A percentile compares a stretch with the other conserved stretches of the same genome.
Conservation (phyloP, 768 basidiomycete species). For the Xerocomus potaroensis region DNA sequence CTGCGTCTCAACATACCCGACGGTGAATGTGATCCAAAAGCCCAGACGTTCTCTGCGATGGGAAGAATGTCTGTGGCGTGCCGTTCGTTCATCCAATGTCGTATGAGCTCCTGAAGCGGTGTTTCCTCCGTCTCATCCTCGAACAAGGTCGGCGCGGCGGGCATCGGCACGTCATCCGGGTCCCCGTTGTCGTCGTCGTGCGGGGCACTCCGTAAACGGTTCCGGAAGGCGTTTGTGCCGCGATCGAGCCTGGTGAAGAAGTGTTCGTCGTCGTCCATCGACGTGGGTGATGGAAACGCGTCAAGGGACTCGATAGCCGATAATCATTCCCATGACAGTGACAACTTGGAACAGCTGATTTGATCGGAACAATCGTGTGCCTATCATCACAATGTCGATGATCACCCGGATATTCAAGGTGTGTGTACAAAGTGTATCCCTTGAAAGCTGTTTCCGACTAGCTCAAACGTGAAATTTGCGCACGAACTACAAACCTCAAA, state of each 20-base stretch:
- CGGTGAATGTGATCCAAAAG: constrained; percentile 74
- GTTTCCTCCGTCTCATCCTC: constrained; percentile 45
- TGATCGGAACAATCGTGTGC: too few relatives aligned
- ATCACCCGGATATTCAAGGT: too few relatives aligned
- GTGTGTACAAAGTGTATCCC: too few relatives aligned
- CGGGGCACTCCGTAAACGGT: constrained; percentile 36
- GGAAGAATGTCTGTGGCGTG: constrained; percentile 77
- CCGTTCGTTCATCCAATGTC: constrained; percentile 85
- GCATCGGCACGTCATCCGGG: constrained; percentile 28
- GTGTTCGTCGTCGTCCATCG: constrained; percentile 24
- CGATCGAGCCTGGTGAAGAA: constrained; percentile 28
- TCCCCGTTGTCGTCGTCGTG: constrained; percentile 30
- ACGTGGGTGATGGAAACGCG: too few relatives aligned
- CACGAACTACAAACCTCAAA: too few relatives aligned
- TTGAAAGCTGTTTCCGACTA: too few relatives aligned
- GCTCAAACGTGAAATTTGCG: too few relatives aligned
- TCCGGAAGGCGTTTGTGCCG: constrained; percentile 22
- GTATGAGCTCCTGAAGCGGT: constrained; percentile 63
- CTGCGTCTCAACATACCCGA: constrained; percentile 55
- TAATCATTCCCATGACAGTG: too few relatives aligned
- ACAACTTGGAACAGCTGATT: too few relatives aligned
- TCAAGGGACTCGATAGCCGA: too few relatives aligned
- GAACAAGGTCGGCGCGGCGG: constrained; percentile 22
- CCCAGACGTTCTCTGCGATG: constrained; percentile 61
- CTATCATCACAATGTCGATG: too few relatives aligned